These are phyloP conservation scores for Omphalotus guepiniiformis DNA, from an alignment of 768 basidiomycete genomes.

Conservation along the genomic window DNA sequence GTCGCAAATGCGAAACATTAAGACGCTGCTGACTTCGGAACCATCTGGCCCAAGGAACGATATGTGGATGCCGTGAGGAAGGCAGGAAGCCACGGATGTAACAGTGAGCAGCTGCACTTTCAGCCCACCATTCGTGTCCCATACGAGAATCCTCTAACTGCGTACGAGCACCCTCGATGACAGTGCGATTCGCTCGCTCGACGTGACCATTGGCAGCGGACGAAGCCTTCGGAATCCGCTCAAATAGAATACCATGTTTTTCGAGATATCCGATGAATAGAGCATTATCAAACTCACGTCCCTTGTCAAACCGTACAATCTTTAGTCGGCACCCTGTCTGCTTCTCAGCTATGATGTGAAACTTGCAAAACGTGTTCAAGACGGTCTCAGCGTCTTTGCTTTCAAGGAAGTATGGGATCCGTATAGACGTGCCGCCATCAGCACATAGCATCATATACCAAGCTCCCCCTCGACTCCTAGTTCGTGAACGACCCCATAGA, in stretches of 20 bases:
- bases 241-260: too few species aligned
- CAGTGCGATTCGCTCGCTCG: background rate
- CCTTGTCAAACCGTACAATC: background rate
- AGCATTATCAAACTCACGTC: background rate
- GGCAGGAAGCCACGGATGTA: background rate
- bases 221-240: background rate
- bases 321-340: background rate
- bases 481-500: background rate
- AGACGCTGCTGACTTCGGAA: background rate
- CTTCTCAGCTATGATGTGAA: background rate
- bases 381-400: background rate
- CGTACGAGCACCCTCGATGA: background rate
- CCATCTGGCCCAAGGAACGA: slow-evolving; percentile 1
- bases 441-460: background rate
- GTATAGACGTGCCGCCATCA: background rate
- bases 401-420: background rate
- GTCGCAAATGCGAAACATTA: slow-evolving; percentile 13
- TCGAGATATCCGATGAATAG: background rate
- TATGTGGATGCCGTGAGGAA: background rate
- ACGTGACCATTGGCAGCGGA: background rate
- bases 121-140: background rate
- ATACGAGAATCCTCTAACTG: background rate
- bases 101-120: background rate
- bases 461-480: background rate
- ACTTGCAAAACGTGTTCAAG: background rate